Percentiles rank a stretch among this genome's conserved stretches.
Evolutionary conservation across 169 alveolate species (phyloP).

Genomic region (Eimeria praecox): DNA sequence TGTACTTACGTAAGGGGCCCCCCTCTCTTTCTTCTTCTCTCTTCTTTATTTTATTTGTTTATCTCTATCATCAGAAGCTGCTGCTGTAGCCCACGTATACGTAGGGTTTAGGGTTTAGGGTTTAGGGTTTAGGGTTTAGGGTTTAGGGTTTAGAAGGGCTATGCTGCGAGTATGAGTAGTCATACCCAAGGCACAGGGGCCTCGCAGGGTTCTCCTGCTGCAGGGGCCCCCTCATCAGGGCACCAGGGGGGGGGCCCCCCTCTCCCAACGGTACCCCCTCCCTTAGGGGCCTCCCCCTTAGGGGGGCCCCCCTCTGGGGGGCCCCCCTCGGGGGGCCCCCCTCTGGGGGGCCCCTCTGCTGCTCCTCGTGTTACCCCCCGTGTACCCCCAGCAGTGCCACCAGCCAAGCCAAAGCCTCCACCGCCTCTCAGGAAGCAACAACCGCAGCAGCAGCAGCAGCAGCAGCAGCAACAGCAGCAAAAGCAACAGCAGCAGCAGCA

Average conservation of each 20-base stretch:
- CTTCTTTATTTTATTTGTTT: too few species aligned
- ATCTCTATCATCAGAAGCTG: too few species aligned
- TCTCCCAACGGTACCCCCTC: constrained; percentile 14
- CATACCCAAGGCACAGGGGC: not conserved
- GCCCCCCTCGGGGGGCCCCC: not conserved
- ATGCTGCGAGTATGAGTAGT: not conserved
- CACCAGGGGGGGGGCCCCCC: not conserved
- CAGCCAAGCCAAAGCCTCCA: constrained; percentile 27
- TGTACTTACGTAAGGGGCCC: too few species aligned
- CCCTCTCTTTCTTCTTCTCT: too few species aligned
- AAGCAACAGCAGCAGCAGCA: constrained; percentile 34
- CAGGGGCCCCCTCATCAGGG: not conserved
- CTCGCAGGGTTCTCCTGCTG: not conserved
- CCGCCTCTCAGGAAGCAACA: not conserved
- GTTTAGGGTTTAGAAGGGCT: not conserved
- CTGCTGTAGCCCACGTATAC: too few species aligned
- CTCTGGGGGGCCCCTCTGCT: not conserved
- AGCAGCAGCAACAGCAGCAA: constrained; percentile 27
- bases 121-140: not conserved
- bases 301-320: not conserved
- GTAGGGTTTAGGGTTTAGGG: not conserved
- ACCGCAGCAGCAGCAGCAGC: constrained; percentile 11
- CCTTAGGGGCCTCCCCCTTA: not conserved
- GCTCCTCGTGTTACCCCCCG: not conserved
- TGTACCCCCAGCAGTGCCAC: constrained; percentile 25